phyloP scores from a whole-genome alignment of 495 filamentous ascomycete genomes.

The Talaromyces ruber region DNA sequence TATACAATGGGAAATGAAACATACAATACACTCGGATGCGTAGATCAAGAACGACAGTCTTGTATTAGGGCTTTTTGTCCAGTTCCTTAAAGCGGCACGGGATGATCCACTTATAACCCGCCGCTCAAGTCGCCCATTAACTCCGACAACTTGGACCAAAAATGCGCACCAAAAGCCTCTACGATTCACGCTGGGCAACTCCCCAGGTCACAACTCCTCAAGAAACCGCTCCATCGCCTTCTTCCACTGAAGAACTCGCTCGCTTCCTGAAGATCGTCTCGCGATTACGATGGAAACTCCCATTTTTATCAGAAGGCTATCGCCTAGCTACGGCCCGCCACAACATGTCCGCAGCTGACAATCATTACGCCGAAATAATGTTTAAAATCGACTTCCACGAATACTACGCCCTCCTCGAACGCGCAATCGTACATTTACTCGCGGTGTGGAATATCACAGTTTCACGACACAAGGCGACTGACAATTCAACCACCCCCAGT shows the following conservation, averaged over 20 bases:
- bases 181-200: constrained; percentile 3
- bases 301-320: constrained; percentile 47
- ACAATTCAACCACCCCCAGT: constrained; percentile 6
- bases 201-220: constrained; percentile 2
- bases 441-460: constrained; percentile 46
- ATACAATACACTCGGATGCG: too few species aligned
- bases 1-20: background rate
- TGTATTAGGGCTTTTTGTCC: background rate
- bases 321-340: constrained; percentile 28
- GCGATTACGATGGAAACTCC: constrained; percentile 52
- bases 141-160: background rate
- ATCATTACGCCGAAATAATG: constrained; percentile 46
- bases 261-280: constrained; percentile 49
- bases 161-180: background rate
- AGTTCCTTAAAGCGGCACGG: background rate
- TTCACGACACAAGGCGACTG: constrained; percentile 4
- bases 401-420: constrained; percentile 59
- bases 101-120: background rate
- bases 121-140: background rate
- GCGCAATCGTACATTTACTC: constrained; percentile 52
- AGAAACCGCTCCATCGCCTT: background rate
- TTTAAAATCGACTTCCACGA: constrained; percentile 68
- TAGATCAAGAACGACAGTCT: background rate
- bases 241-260: constrained; percentile 29
- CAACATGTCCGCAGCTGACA: constrained; percentile 8